Base-by-base conservation (phyloP, 2,329 filamentous ascomycete species). In the Chrysosporium keratinophilum region DNA sequence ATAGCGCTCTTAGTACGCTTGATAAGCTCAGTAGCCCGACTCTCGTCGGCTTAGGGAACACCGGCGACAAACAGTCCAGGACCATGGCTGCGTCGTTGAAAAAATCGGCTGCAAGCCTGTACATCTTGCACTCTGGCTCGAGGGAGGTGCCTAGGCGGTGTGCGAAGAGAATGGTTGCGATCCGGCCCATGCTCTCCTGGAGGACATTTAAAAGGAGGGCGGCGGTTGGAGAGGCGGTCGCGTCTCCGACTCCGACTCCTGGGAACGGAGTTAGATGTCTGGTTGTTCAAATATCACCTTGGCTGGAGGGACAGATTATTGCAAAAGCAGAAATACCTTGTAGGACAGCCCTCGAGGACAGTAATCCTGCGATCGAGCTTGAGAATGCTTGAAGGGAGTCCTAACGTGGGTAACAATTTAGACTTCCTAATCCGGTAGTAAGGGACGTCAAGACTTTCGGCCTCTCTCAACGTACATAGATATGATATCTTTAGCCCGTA, bases 81-180 rank as follows among this genome's bases (percentile, higher is more conserved):
- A 95, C 76, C 74, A 95, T 87, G 12, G 87, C 87, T 7, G 82
- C 76, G 66, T 95, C 89, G 69, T 95, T 95, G 73, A 95, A 85
- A 17, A 95, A 74, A 65, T 95, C 89, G 3, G 89, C 89, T 1
- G 90, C 79, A 47, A 95, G 84, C 14, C 89, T 84, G 69, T 90
- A 95, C 68, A 81, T 84, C 68, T 96, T 96, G 73, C 87, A 91
- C 66, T 96, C 89, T 1, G 88, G 87, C 67, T 94, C 88, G 46
- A 95, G 84, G 33, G 86, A 80, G 44, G 85, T 85, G 37, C 89
- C 88, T 55, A 91, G 82, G 42, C 81, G 78, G 67, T 94, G 84
- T 1, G 89, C 90, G 67, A 95, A 95, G 9, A 87, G 69, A 56
- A 95, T 95, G 0, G 89, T 95, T 1, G 87, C 87, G 23, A 95